Conservation (phyloP, 177 flowering plant species). For the Vitis hybrid region DNA sequence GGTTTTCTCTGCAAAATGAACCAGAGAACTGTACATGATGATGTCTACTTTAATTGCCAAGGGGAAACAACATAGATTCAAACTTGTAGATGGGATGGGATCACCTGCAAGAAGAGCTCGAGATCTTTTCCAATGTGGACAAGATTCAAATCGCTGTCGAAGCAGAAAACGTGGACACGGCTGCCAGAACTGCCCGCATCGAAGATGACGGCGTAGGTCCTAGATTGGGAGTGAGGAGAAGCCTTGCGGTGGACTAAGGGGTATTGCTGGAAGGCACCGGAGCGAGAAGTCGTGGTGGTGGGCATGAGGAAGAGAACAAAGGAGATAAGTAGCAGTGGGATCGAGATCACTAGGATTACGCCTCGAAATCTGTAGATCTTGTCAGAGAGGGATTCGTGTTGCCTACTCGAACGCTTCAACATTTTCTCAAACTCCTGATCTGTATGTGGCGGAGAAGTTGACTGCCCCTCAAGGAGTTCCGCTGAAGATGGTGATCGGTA, state of each 20-base stretch:
- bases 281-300: conserved; percentile 19
- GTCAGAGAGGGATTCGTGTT: conserved; percentile 43
- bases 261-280: conserved; percentile 16
- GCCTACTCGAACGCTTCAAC: conserved; percentile 31
- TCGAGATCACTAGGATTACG: conserved; percentile 49
- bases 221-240: conserved; percentile 15
- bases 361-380: conserved; percentile 65
- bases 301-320: conserved; percentile 75
- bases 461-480: conserved; percentile 56
- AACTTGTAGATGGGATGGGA: background rate
- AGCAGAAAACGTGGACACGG: conserved; percentile 89
- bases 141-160: conserved; percentile 73
- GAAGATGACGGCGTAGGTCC: conserved; percentile 74
- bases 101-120: conserved; percentile 82
- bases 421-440: conserved; percentile 32
- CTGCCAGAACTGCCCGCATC: conserved; percentile 99
- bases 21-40: background rate
- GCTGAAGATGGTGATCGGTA: conserved; percentile 86
- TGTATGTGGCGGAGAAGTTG: conserved; percentile 14
- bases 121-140: conserved; percentile 78
- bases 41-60: too few relatives aligned
- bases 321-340: conserved; percentile 64
- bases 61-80: background rate
- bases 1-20: conserved; percentile 53
- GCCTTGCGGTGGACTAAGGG: conserved; percentile 21